Percentiles rank a stretch among this genome's conserved stretches.
Conservation (phyloP, 2,329 filamentous ascomycete genomes). For the Alternaria gansuensis region DNA sequence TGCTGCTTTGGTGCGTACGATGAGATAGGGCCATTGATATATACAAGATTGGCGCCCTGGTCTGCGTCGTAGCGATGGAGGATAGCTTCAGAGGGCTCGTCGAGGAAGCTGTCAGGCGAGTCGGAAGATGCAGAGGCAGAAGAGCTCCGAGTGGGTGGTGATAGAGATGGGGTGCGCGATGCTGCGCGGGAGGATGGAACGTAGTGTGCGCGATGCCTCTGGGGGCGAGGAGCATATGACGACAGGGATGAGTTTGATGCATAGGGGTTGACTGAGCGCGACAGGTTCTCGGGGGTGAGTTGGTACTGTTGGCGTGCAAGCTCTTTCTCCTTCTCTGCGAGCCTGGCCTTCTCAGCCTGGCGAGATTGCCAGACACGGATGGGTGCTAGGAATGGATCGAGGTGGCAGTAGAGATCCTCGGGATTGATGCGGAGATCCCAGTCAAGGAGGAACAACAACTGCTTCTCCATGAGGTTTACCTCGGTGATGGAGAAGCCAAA, state of each 20-base stretch:
- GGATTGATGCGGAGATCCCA: conserved; percentile 91
- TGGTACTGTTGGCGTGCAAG: conserved; percentile 50
- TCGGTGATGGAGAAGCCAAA: conserved; percentile 95
- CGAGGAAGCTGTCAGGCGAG: conserved; percentile 48
- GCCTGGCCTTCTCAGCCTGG: conserved; percentile 63
- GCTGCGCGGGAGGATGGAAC: conserved; percentile 48
- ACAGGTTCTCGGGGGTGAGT: conserved; percentile 54
- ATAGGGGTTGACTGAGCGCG: conserved; percentile 46
- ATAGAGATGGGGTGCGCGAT: conserved; percentile 61
- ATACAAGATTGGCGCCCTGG: conserved; percentile 55
- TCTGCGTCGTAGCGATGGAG: conserved; percentile 56
- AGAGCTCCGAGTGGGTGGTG: conserved; percentile 57
- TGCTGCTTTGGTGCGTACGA: conserved; percentile 42
- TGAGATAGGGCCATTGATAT: conserved; percentile 51
- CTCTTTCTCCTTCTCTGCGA: conserved; percentile 56
- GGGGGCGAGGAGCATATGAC: conserved; percentile 44
- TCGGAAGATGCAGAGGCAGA: conserved; percentile 46
- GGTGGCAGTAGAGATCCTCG: conserved; percentile 84
- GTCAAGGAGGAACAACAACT: conserved; percentile 91
- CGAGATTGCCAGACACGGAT: conserved; percentile 71
- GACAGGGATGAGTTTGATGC: conserved; percentile 49
- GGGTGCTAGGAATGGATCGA: conserved; percentile 87
- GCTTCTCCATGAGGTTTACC: conserved; percentile 99
- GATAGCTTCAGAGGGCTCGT: conserved; percentile 45
- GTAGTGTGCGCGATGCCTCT: conserved; percentile 38